Conservation (phyloP, 208 protist species). For the Phytomonas sp. region DNA sequence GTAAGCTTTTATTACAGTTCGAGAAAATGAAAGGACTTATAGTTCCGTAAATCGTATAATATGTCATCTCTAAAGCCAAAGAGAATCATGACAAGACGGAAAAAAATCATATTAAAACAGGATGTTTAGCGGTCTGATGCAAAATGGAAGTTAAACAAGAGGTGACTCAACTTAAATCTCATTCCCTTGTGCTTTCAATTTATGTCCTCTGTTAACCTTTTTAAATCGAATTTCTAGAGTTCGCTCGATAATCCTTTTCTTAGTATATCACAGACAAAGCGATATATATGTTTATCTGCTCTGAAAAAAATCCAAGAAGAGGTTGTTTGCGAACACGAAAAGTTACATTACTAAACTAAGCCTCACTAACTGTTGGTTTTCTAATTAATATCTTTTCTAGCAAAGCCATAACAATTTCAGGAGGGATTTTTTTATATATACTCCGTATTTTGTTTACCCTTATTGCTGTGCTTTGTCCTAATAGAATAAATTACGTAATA, state of each 20-base stretch:
- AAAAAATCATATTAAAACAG: not conserved
- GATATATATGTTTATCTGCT: not conserved
- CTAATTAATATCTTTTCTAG: too few species aligned
- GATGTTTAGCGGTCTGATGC: not conserved
- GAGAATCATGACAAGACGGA: not conserved
- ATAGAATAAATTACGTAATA: not conserved
- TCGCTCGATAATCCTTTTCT: not conserved
- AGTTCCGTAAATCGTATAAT: not conserved
- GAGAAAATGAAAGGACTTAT: not conserved
- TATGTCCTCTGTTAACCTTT: not conserved
- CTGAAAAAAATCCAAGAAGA: not conserved
- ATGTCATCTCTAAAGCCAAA: not conserved
- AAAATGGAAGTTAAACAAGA: not conserved
- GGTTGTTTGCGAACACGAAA: not conserved
- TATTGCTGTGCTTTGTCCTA: not conserved
- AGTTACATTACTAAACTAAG: not conserved
- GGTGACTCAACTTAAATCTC: not conserved
- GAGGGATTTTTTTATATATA: too few species aligned
- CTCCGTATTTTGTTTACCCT: not conserved
- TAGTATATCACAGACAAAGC: not conserved
- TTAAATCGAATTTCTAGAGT: not conserved
- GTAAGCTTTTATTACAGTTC: not conserved
- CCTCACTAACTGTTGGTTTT: not conserved
- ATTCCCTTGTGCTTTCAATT: not conserved
- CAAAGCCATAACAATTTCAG: not conserved